phyloP scores from a whole-genome alignment of 768 basidiomycete species.

The Amanita exitialis region DNA sequence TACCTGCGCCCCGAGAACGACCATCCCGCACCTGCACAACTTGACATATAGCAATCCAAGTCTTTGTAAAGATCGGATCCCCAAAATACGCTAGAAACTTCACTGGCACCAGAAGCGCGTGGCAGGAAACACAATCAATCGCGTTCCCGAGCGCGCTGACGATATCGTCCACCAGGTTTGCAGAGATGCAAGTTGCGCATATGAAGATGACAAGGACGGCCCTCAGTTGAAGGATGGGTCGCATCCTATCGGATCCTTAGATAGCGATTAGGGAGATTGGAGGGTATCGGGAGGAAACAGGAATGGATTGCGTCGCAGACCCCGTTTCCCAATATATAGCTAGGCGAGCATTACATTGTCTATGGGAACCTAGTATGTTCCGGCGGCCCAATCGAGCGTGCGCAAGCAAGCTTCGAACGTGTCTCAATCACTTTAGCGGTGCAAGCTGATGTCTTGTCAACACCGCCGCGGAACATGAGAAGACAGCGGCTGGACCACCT shows the following conservation, averaged over 20 bases:
- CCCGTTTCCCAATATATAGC: not conserved
- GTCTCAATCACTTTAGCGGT: too few relatives aligned
- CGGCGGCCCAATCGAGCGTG: too few relatives aligned
- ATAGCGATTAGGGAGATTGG: not conserved
- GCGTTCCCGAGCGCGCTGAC: slow-evolving; percentile 33
- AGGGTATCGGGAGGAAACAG: not conserved
- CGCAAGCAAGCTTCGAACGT: too few relatives aligned
- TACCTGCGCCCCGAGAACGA: too few relatives aligned
- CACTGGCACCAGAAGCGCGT: slow-evolving; percentile 36
- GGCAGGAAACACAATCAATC: slow-evolving; percentile 40
- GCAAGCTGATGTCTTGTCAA: too few relatives aligned
- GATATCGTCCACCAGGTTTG: slow-evolving; percentile 28
- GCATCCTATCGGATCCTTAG: not conserved
- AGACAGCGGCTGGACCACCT: too few relatives aligned
- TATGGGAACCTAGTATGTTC: too few relatives aligned
- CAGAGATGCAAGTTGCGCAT: slow-evolving; percentile 11
- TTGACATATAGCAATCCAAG: slow-evolving; percentile 35
- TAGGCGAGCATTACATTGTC: not conserved
- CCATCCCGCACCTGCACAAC: slow-evolving; percentile 22
- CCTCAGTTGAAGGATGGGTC: slow-evolving; percentile 6
- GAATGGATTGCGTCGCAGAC: not conserved
- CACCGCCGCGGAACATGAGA: too few relatives aligned
- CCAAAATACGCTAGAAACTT: slow-evolving; percentile 37
- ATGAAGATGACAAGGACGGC: slow-evolving; percentile 8
- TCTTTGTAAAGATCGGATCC: slow-evolving; percentile 32